phyloP scores from a whole-genome alignment of 208 protist species.

The Herpetomonas tarakana region DNA sequence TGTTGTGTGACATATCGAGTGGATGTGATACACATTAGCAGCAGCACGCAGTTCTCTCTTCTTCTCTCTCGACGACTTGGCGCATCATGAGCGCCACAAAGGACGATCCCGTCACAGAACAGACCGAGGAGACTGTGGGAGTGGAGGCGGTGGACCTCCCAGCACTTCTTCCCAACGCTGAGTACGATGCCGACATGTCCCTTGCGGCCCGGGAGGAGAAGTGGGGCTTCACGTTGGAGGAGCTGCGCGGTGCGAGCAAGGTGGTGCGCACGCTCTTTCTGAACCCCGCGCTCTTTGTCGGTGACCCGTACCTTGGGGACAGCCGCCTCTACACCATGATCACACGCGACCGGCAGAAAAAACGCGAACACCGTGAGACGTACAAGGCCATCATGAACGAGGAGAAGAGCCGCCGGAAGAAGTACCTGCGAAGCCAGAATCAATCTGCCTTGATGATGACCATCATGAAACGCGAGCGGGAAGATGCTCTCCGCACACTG shows the following conservation, averaged over 20 bases:
- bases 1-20: too few species aligned
- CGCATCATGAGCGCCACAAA: too few species aligned
- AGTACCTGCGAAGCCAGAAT: conserved; percentile 69
- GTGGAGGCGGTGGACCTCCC: too few species aligned
- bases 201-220: conserved; percentile 57
- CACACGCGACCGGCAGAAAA: conserved; percentile 78
- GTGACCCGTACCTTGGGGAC: conserved; percentile 74
- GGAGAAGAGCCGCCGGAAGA: conserved; percentile 70
- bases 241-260: conserved; percentile 66
- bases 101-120: too few species aligned
- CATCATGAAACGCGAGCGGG: conserved; percentile 85
- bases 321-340: conserved; percentile 92
- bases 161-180: conserved; percentile 6
- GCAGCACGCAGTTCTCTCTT: too few species aligned
- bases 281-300: conserved; percentile 79
- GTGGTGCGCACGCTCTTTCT: conserved; percentile 77
- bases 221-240: conserved; percentile 84
- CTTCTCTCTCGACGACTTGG: too few species aligned
- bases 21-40: too few species aligned
- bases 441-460: conserved; percentile 64
- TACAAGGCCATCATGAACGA: conserved; percentile 84
- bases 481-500: conserved; percentile 68
- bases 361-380: conserved; percentile 65
- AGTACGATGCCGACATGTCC: conserved; percentile 36
- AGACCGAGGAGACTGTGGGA: too few species aligned